Base-by-base conservation (phyloP, 805 yeast genomes). In the Cyberlindnera mississippiensis region DNA sequence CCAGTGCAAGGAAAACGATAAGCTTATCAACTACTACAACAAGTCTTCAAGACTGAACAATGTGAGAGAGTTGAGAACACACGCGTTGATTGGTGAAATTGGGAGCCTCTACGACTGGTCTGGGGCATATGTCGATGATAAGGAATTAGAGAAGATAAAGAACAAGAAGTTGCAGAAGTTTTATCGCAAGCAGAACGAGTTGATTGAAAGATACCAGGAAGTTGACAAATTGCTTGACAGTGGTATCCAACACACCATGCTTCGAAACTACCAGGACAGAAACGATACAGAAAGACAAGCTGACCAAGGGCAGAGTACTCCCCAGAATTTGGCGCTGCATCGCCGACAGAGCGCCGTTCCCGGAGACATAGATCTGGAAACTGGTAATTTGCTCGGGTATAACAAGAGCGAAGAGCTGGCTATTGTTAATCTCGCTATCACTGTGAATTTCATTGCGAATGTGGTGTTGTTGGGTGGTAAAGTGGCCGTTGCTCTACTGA, bases 221-320 rank as follows among this genome's bases (percentile, higher is more conserved):
- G 76, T 85, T 19, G 95, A 85, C 56, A 65, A 68, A 38, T 64
- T 84, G 38, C 66, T 85, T 35, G 93, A 83, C 54, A 75, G 86
- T 4, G 89, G 89, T 1, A 71, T 85, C 43, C 85, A 80, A 49
- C 70, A 72, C 45, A 67, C 73, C 33, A 80, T 85, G 80, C 69
- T 85, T 38, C 68, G 75, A 35, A 78, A 74, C 38, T 84, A 85
- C 52, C 33, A 49, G 37, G 48, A 56, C 38, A 40, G 61, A 41
- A 47, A 54, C 46, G 53, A 54, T 6, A 44, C n/a, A n/a, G n/a
- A n/a, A n/a, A n/a, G 24, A 11, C 24, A 51, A n/a, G 33, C 15
- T 9, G n/a, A 33, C 28, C 9, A n/a, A 4, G 14, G 16, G 13
- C 11, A 30, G 48, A 9, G 31, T 27, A n/a, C 35, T 19, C 6